A percentile compares a stretch with the other conserved stretches of the same genome.
Conservation (phyloP, 2,329 filamentous ascomycete genomes). For the Trichoderma semiorbis region DNA sequence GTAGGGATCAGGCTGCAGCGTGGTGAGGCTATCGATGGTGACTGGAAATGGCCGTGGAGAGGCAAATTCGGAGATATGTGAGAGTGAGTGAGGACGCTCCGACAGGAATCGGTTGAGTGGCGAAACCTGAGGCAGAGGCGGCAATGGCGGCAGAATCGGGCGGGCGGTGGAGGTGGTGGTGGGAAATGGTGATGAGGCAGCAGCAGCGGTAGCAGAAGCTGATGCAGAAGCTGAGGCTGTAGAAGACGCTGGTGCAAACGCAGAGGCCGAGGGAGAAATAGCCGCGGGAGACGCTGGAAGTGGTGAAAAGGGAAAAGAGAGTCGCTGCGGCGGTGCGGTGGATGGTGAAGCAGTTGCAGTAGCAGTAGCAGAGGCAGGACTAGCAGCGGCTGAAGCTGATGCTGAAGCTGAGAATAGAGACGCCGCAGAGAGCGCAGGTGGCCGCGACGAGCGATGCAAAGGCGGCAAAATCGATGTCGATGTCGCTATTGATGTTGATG, state of each 20-base stretch:
- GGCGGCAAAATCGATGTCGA: neutral
- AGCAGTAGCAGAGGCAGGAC: neutral
- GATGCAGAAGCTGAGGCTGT: neutral
- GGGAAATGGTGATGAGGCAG: neutral
- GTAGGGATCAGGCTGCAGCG: slow-evolving; percentile 5
- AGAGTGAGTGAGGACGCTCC: slow-evolving; percentile 7
- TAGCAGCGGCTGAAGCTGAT: neutral
- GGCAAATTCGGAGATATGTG: neutral
- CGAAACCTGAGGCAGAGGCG: slow-evolving; percentile 8
- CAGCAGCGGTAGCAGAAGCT: neutral
- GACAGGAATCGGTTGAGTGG: slow-evolving; percentile 21
- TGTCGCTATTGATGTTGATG: neutral
- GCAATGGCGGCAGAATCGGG: slow-evolving; percentile 17
- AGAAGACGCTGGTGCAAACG: neutral
- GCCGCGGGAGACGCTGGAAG: neutral
- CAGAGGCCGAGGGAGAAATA: neutral
- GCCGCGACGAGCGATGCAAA: neutral
- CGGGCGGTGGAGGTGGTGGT: neutral
- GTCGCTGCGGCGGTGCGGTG: neutral
- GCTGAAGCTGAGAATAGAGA: neutral
- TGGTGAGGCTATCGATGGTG: neutral
- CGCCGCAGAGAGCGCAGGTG: neutral
- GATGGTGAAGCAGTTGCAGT: neutral
- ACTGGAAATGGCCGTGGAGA: neutral
- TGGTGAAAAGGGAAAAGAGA: neutral